Evolutionary conservation across 768 basidiomycete genomes (phyloP).

Genomic region (Hebeloma cylindrosporum): DNA sequence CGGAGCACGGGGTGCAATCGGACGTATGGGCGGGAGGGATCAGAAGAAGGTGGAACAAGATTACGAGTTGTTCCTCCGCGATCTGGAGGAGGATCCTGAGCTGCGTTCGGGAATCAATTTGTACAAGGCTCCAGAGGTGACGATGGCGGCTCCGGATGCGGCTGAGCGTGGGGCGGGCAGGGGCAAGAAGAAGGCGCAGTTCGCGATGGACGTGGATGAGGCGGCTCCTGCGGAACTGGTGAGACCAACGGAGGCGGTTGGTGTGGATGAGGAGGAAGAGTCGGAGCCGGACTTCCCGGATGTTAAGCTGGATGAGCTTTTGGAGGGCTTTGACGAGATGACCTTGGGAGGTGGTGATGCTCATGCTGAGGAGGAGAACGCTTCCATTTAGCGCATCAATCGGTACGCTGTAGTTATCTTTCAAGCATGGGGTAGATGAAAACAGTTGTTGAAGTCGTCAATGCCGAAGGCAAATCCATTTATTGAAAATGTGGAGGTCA

Average conservation of each 20-base stretch:
- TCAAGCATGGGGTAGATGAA: too few species aligned
- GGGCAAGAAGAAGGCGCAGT: slow-evolving; percentile 47
- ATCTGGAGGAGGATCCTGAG: slow-evolving; percentile 94
- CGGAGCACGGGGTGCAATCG: slow-evolving; percentile 80
- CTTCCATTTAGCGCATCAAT: too few species aligned
- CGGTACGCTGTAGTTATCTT: too few species aligned
- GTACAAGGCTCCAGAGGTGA: slow-evolving; percentile 66
- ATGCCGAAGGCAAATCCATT: too few species aligned
- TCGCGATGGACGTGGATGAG: slow-evolving; percentile 72
- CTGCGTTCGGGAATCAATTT: slow-evolving; percentile 83
- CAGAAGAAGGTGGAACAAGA: slow-evolving; percentile 93
- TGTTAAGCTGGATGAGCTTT: slow-evolving; percentile 76
- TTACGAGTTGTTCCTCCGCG: slow-evolving; percentile 93
- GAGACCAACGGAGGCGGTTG: slow-evolving; percentile 24
- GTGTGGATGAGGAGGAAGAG: slow-evolving; percentile 56
- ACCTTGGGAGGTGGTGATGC: slow-evolving; percentile 52
- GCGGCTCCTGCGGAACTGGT: slow-evolving; percentile 26
- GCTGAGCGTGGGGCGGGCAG: slow-evolving; percentile 32
- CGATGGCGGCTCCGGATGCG: slow-evolving; percentile 49
- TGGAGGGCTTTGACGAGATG: slow-evolving; percentile 93
- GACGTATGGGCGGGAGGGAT: slow-evolving; percentile 86
- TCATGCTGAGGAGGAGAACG: slow-evolving; percentile 16
- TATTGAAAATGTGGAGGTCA: too few species aligned
- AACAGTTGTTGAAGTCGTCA: too few species aligned
- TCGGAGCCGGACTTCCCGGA: slow-evolving; percentile 90